These are phyloP conservation scores for Nicotiana sylvestris DNA, from an alignment of 257 asterid genomes.

Conservation along the genomic window DNA sequence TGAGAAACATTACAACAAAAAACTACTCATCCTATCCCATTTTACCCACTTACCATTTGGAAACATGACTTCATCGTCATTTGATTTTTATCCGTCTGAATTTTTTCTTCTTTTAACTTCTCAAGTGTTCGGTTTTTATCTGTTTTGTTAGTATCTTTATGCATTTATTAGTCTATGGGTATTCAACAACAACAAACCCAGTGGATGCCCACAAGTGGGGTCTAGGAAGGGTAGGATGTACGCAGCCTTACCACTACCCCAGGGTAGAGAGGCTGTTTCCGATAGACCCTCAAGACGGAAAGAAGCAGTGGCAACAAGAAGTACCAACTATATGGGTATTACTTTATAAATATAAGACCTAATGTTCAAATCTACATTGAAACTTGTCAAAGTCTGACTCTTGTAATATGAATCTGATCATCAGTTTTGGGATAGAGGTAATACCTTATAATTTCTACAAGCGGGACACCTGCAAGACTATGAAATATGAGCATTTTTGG, in stretches of 20 bases:
- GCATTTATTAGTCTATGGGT: background rate
- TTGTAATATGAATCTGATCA: background rate
- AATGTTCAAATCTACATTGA: background rate
- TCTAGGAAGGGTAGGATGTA: no score
- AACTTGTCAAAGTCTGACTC: background rate
- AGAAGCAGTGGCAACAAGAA: no score
- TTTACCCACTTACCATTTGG: background rate
- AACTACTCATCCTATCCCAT: background rate
- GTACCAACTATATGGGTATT: no score
- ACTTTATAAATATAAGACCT: background rate
- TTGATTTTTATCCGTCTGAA: no score
- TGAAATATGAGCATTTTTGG: background rate
- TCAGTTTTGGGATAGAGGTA: background rate
- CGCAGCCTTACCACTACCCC: no score
- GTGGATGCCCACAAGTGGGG: no score
- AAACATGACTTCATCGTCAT: background rate
- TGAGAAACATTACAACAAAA: slow-evolving; percentile 21
- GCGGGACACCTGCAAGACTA: slow-evolving; percentile 91
- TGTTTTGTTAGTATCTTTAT: background rate
- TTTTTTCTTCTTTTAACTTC: background rate
- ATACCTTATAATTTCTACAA: slow-evolving; percentile 94
- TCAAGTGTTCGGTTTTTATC: background rate
- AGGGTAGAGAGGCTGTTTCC: no score
- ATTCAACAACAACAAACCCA: no score
- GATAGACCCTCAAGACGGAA: no score